These are phyloP conservation scores for Penicillium angulare DNA, from an alignment of 495 filamentous ascomycete species.

Conservation along the genomic window DNA sequence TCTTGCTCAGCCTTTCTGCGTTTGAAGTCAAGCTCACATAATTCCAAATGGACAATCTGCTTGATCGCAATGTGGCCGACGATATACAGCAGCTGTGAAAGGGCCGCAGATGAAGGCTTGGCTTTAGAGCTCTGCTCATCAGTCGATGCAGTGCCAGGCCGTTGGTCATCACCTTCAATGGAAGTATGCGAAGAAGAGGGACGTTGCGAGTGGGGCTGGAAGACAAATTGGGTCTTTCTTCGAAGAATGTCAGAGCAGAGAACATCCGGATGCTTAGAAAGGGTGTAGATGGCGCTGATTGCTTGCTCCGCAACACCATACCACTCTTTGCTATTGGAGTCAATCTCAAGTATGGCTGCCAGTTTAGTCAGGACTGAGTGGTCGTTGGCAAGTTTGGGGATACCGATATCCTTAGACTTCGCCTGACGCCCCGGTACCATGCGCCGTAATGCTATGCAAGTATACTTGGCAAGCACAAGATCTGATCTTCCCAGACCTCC, in stretches of 20 bases:
- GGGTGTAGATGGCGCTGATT: slow-evolving; percentile 90
- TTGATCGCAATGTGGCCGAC: slow-evolving; percentile 97
- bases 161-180: slow-evolving; percentile 45
- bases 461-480: slow-evolving; percentile 87
- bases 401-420: slow-evolving; percentile 64
- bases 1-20: slow-evolving; percentile 92
- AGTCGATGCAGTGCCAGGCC: slow-evolving; percentile 39
- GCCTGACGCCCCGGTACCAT: slow-evolving; percentile 83
- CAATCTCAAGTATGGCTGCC: slow-evolving; percentile 78
- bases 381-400: slow-evolving; percentile 83
- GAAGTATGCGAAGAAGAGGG: slow-evolving; percentile 29
- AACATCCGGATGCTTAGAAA: slow-evolving; percentile 91
- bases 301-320: slow-evolving; percentile 97
- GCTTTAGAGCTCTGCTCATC: slow-evolving; percentile 27
- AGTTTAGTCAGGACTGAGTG: slow-evolving; percentile 81
- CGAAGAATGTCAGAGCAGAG: slow-evolving; percentile 90
- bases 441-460: slow-evolving; percentile 85
- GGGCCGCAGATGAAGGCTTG: slow-evolving; percentile 57
- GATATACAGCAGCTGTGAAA: slow-evolving; percentile 92
- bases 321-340: slow-evolving; percentile 92
- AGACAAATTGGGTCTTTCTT: slow-evolving; percentile 82
- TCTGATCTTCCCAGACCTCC: slow-evolving; percentile 77
- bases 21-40: slow-evolving; percentile 97
- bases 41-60: slow-evolving; percentile 98
- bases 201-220: slow-evolving; percentile 46